phyloP scores from a whole-genome alignment of 1,284 basidiomycete species.

The Trametes polyzona region DNA sequence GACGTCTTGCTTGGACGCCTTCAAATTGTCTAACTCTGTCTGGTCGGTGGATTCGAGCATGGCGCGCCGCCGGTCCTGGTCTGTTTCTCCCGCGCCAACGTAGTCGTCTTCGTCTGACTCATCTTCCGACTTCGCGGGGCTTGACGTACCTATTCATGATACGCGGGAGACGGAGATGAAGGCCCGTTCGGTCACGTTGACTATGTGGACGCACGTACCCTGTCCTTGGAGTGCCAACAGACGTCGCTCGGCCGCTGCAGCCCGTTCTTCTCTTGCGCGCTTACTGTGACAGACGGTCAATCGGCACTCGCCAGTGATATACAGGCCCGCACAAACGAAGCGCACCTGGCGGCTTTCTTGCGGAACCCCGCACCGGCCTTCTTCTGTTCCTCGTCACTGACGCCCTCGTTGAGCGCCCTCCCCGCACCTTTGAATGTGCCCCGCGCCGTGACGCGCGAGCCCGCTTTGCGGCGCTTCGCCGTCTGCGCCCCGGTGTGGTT shows the following conservation, averaged over 20 bases:
- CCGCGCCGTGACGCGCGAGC: constrained; percentile 63
- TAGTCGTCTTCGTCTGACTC: constrained; percentile 28
- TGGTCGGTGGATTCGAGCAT: constrained; percentile 48
- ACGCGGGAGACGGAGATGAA: neutral
- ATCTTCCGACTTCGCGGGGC: constrained; percentile 28
- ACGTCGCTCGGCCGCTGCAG: constrained; percentile 69
- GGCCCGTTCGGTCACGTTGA: too few relatives aligned
- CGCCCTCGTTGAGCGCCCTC: constrained; percentile 49
- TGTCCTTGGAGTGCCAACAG: constrained; percentile 47
- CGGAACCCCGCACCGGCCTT: constrained; percentile 62
- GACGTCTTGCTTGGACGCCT: constrained; percentile 47
- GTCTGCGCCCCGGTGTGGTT: constrained; percentile 61
- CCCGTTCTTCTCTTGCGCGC: constrained; percentile 74
- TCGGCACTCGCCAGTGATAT: neutral
- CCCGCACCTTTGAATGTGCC: constrained; percentile 64
- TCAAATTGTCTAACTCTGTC: constrained; percentile 40
- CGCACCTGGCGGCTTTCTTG: constrained; percentile 69
- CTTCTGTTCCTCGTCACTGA: constrained; percentile 43
- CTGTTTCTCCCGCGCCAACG: constrained; percentile 52
- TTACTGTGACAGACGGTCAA: constrained; percentile 51
- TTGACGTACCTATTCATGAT: constrained; percentile 23
- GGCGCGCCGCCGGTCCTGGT: constrained; percentile 54
- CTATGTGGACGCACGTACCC: too few relatives aligned
- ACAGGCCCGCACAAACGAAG: neutral
- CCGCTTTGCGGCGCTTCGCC: constrained; percentile 68